Evolutionary conservation across 257 asterid genomes (phyloP), one percentile per base, ranked within the genome.

Genomic region (Nicotiana sylvestris): DNA sequence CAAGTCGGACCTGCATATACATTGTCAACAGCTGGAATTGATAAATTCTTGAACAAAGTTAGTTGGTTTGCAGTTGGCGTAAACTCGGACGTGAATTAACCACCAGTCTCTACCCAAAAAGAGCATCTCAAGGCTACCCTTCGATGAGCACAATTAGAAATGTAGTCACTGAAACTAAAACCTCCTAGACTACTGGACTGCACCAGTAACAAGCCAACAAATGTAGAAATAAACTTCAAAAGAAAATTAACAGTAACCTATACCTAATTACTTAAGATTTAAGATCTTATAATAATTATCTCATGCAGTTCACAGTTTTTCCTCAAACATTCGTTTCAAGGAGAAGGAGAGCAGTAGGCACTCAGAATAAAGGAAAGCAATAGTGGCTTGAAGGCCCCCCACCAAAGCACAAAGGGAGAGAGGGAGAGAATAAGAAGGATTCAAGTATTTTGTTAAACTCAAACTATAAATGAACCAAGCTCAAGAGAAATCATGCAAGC

Each of bases 1-100:
- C 99, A 56, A 92, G 95, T 58, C 99, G 92, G 43, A 96, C 98
- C 99, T 96, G 93, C 88, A 85, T 60, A 32, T 78, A 49, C 70
- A 76, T 61, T 72, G 80, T 77, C 79, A 61, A 21, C 33, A 25
- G 80, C 15, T 57, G 78, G 13, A 49, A 53, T 74, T 49, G 43
- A 74, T 49, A 13, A 72, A 74, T 33, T 25, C 25, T 74, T 46
- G 79, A 49, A 74, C 15, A 46, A 72, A 46, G 7, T 10, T 60
- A 60, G n/a, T 49, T 49, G 80, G 80, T 25, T 27, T 49, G 39
- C 4, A 74, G 51, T 29, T 12, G 62, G 62, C 15, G 62, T 74
- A 49, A 74, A 27, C 58, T 76, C 27, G 46, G 46, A 27, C 29
- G 29, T 76, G 64, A 74, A 76, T 27, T 15, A 76, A 51, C 17